Evolutionary conservation across 805 yeast species (phyloP).

Genomic region (Jamesozyma spencerorum): DNA sequence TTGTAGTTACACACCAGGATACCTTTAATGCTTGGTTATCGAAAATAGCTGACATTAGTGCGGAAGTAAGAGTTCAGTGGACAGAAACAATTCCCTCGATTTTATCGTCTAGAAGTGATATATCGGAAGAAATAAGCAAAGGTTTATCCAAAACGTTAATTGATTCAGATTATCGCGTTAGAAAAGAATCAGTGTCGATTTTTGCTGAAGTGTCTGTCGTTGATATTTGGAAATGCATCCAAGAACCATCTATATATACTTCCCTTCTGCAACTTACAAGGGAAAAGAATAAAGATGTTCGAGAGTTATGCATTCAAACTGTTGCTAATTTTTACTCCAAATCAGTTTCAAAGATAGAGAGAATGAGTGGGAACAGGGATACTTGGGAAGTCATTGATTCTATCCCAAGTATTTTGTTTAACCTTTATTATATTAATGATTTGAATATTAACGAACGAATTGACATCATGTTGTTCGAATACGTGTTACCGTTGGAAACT

Average conservation of each 20-base stretch:
- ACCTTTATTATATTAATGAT: slow-evolving; percentile 67
- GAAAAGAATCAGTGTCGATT: slow-evolving; percentile 50
- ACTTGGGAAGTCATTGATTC: slow-evolving; percentile 26
- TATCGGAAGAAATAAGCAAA: slow-evolving; percentile 41
- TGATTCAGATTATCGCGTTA: slow-evolving; percentile 67
- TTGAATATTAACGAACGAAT: slow-evolving; percentile 53
- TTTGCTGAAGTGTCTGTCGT: slow-evolving; percentile 40
- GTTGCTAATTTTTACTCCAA: slow-evolving; percentile 48
- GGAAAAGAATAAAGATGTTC: slow-evolving; percentile 58
- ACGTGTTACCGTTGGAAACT: slow-evolving; percentile 47
- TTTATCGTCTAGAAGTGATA: slow-evolving; percentile 37
- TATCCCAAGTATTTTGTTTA: slow-evolving; percentile 59
- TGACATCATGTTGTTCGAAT: slow-evolving; percentile 52
- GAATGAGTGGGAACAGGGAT: slow-evolving; percentile 13
- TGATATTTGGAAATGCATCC: slow-evolving; percentile 40
- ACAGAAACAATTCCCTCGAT: slow-evolving; percentile 46
- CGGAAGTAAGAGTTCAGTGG: slow-evolving; percentile 63
- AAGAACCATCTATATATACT: slow-evolving; percentile 38
- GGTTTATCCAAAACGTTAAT: slow-evolving; percentile 61
- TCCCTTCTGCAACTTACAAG: slow-evolving; percentile 57
- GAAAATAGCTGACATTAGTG: slow-evolving; percentile 60
- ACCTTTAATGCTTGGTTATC: slow-evolving; percentile 67
- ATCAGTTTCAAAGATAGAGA: slow-evolving; percentile 28
- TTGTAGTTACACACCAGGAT: slow-evolving; percentile 46
- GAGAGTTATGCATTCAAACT: slow-evolving; percentile 48